phyloP scores from a whole-genome alignment of 2,329 filamentous ascomycete genomes.

The Cordyceps cicadae region DNA sequence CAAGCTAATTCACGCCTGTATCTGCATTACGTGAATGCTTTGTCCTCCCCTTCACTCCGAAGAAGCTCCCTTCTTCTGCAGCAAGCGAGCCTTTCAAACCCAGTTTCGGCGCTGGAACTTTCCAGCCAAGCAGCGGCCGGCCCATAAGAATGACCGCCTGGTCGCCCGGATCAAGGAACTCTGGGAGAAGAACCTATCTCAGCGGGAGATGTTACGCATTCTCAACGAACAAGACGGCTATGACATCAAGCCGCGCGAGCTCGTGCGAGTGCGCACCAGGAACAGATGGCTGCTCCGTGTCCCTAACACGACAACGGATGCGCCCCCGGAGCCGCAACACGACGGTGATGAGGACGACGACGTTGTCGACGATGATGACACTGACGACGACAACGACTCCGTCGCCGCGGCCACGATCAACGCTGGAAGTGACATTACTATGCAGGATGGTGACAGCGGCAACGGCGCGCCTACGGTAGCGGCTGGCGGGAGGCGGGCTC shows the following conservation, averaged over 20 bases:
- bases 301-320: conserved; percentile 36
- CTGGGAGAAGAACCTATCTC: conserved; percentile 66
- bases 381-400: background rate
- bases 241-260: conserved; percentile 60
- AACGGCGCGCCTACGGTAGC: background rate
- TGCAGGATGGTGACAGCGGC: background rate
- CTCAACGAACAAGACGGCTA: conserved; percentile 64
- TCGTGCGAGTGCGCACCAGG: conserved; percentile 60
- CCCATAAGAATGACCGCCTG: conserved; percentile 60
- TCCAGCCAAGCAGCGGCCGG: conserved; percentile 63
- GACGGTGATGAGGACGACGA: conserved; percentile 10
- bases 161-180: conserved; percentile 64
- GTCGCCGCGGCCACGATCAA: background rate
- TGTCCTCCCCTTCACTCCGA: background rate
- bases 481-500: conserved; percentile 10
- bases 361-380: background rate
- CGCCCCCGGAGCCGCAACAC: conserved; percentile 35
- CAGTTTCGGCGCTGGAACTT: conserved; percentile 76
- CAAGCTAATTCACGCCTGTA: background rate
- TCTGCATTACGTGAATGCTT: background rate
- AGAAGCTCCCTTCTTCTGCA: conserved; percentile 24
- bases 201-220: conserved; percentile 64
- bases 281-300: conserved; percentile 60
- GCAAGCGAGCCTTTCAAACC: conserved; percentile 67
- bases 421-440: background rate